These are phyloP conservation scores for Erodium trifolium DNA, from an alignment of 441 rosid species.

Conservation along the genomic window DNA sequence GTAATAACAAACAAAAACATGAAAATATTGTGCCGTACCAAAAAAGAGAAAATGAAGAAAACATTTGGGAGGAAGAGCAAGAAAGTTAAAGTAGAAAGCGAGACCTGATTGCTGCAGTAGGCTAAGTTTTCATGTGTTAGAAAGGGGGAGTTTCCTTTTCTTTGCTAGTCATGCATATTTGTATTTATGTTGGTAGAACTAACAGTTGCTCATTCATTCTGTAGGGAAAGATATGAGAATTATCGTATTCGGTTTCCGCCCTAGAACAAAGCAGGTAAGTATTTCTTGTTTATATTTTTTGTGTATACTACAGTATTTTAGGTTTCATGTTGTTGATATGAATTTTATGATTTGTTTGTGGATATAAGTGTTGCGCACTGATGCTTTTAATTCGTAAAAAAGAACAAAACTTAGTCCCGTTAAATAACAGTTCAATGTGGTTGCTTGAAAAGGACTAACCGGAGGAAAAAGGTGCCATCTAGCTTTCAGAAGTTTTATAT, in stretches of 20 bases:
- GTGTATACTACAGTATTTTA: background rate
- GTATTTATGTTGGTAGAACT: conserved; percentile 6
- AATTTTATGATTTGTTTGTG: background rate
- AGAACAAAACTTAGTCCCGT: background rate
- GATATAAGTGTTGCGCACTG: background rate
- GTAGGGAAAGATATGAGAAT: conserved; percentile 98
- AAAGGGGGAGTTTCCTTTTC: background rate
- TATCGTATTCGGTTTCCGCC: conserved; percentile 86
- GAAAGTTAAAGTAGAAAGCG: background rate
- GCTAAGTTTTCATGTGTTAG: background rate
- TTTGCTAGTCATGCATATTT: background rate
- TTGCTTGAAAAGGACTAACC: background rate
- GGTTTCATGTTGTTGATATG: background rate
- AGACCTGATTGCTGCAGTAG: background rate
- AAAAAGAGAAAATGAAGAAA: background rate
- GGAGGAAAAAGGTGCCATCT: conserved; percentile 7
- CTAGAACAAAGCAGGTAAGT: conserved; percentile 77
- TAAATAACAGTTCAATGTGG: background rate
- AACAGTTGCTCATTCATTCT: conserved; percentile 20
- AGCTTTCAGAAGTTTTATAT: background rate
- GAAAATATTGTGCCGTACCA: background rate
- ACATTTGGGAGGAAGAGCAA: background rate
- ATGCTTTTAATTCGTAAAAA: background rate
- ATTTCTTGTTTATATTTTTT: background rate
- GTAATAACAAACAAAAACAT: background rate